phyloP scores from a whole-genome alignment of 257 asterid genomes.

The Knoxia roxburghii region DNA sequence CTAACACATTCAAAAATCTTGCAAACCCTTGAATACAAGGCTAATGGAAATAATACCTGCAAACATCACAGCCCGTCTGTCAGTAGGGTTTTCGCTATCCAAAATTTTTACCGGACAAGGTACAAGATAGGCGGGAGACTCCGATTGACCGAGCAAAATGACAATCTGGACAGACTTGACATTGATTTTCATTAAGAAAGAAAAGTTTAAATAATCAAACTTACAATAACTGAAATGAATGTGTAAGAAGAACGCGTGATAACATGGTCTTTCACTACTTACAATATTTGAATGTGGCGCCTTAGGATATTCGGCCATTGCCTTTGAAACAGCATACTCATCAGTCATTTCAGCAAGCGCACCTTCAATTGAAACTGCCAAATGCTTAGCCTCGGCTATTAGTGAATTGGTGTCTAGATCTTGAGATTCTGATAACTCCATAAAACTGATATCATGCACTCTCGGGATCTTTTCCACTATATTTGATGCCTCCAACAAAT shows the following conservation, averaged over 20 bases:
- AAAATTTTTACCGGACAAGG: neutral
- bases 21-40: conserved; percentile 47
- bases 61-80: conserved; percentile 10
- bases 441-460: conserved; percentile 42
- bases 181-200: neutral
- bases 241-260: neutral
- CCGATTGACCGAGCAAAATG: neutral
- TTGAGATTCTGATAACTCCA: conserved; percentile 48
- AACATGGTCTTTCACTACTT: conserved; percentile 26
- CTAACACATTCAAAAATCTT: conserved; percentile 70
- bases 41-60: conserved; percentile 64
- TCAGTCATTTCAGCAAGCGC: conserved; percentile 59
- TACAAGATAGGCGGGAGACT: neutral
- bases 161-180: neutral
- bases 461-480: conserved; percentile 48
- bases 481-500: conserved; percentile 61
- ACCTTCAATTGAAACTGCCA: conserved; percentile 53
- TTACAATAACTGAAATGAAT: neutral
- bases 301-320: conserved; percentile 78
- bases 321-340: conserved; percentile 62
- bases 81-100: neutral
- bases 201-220: neutral
- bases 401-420: conserved; percentile 30
- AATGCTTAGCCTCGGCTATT: conserved; percentile 37
- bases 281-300: conserved; percentile 81